Base-by-base conservation (phyloP, 1,284 basidiomycete genomes). In the Trichosporon coremiiforme region DNA sequence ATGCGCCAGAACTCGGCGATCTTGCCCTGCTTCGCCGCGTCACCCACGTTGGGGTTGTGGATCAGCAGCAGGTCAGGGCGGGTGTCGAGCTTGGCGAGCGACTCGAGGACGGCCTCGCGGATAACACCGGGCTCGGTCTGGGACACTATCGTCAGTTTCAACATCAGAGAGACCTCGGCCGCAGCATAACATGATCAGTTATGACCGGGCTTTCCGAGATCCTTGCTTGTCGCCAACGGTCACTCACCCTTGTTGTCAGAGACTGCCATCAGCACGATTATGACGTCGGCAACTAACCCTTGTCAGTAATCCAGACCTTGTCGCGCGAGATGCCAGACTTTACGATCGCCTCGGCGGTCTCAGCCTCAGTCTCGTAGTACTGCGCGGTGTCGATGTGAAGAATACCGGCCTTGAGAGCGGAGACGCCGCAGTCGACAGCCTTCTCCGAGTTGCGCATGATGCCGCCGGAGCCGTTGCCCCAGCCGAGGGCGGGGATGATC, bases 271-370 rank as follows among this genome's bases (percentile, higher is more conserved):
- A 70, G 57, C 63, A 29, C 15, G 12, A 4, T 9, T 20, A 20
- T 20, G 0, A 12, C 13, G 0, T 2, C 8, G 20, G 10, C 1
- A 1, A 70, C 79, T 55, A 64, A 78, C 79, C 63, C 75, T 90
- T 89, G 53, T 87, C 89, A 35, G 86, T 86, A 67, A 87, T 78
- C 78, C 84, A 86, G 50, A 86, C 77, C 17, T 86, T 82, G 64
- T 83, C 79, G 45, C 85, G 79, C 69, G 80, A 78, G 50, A 85
- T 73, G 0, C 84, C 84, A 8, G 79, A 78, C 38, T 83, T 80
- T 68, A 80, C 78, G 70, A 87, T 77, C 0, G 83, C 83, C 10
- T 74, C 78, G 1, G 81, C 83, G 9, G 85, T 82, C 69, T 85
- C 84, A 22, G 75, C 78, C 68, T 85, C 84, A 3, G 82, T 84